These are phyloP conservation scores for Yarrowia sp. DNA, from an alignment of 805 yeast genomes.

Conservation along the genomic window DNA sequence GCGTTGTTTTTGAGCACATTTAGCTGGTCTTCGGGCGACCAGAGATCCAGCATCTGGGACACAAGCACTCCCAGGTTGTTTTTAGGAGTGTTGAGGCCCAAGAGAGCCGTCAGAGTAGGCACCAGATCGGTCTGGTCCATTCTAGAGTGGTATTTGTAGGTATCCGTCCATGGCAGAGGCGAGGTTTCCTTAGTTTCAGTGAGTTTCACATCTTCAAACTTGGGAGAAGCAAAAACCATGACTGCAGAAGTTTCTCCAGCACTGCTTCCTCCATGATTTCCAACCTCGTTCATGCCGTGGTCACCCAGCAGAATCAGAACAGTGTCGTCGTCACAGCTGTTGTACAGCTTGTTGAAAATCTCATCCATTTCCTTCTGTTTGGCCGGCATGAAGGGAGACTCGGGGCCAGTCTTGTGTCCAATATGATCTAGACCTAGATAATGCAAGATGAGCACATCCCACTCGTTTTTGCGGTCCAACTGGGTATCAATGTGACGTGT, in stretches of 20 bases:
- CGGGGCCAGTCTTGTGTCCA: conserved; percentile 95
- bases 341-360: conserved; percentile 44
- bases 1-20: conserved; percentile 46
- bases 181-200: conserved; percentile 22
- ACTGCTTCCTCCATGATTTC: conserved; percentile 96
- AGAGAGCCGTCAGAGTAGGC: conserved; percentile 59
- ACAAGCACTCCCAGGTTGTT: conserved; percentile 73
- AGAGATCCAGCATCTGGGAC: conserved; percentile 52
- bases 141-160: conserved; percentile 49
- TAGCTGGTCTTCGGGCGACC: conserved; percentile 55
- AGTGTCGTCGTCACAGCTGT: conserved; percentile 44
- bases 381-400: conserved; percentile 69
- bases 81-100: conserved; percentile 65
- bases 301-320: conserved; percentile 80
- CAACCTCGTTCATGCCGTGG: conserved; percentile 94
- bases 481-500: conserved; percentile 68
- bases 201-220: conserved; percentile 41
- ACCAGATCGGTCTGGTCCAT: conserved; percentile 71
- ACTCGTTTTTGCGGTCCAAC: conserved; percentile 39
- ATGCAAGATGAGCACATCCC: conserved; percentile 89
- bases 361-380: conserved; percentile 87
- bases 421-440: conserved; percentile 94
- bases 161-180: conserved; percentile 38
- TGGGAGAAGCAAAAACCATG: conserved; percentile 62
- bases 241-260: conserved; percentile 90